Base-by-base conservation (phyloP, 2,329 filamentous ascomycete genomes). In the Raffaelea deltoideospora region DNA sequence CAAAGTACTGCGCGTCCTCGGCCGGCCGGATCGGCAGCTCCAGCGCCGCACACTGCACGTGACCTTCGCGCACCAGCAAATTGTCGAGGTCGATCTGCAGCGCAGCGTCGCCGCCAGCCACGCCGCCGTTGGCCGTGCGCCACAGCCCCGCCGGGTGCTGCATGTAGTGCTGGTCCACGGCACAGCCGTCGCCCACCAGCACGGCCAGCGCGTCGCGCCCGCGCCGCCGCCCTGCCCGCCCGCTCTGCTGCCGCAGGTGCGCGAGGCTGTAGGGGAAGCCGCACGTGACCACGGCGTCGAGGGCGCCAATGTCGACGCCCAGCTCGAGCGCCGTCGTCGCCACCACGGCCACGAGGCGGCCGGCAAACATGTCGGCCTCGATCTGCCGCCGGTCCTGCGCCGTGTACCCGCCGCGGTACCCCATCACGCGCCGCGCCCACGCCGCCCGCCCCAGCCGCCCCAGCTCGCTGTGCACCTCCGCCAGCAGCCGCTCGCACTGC, bases 101-200 rank as follows among this genome's bases (percentile, higher is more conserved):
- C 53, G 85, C 81, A 45, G 78, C 82, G n/a, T n/a, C n/a, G n/a
- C n/a, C n/a, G n/a, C n/a, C n/a, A n/a, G n/a, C n/a, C n/a, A n/a
- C n/a, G n/a, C n/a, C n/a, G n/a, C n/a, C n/a, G 45, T 95, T 94
- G 0, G 87, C 86, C 48, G 84, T 84, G 0, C 82, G 90, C 56
- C 96, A 88, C 19, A 98, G 79, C 54, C 94, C 85, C 43, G 90
- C 79, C 0, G 90, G 90, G 45, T 96, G 93, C 43, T 83, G 76
- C 90, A 98, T 98, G 56, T 92, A 98, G 52, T 92, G 77, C 52
- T 98, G 90, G 53, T 98, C 90, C 0, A 84, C 85, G 3, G 87
- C 77, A 46, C 90, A 94, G 44, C 76, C 76, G 51, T 95, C 87
- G 3, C 87, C 90, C 1, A 98, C 74, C 1, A 98, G 63, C 3